These are phyloP conservation scores for Rhizophagus sp. DNA, from an alignment of 192 early-diverging fungal genomes.

Conservation along the genomic window DNA sequence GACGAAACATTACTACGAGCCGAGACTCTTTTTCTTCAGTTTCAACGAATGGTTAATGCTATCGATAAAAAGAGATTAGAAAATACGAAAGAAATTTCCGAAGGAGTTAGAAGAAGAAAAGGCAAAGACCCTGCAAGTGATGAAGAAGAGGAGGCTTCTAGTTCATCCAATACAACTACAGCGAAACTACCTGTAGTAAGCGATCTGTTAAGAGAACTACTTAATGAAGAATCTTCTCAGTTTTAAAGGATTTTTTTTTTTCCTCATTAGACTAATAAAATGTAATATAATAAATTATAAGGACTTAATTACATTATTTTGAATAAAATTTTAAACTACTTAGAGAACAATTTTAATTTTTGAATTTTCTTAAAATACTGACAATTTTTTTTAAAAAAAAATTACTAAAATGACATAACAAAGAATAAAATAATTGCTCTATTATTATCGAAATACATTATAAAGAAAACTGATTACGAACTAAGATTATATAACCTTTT, in stretches of 20 bases:
- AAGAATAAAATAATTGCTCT: too few species aligned
- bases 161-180: neutral
- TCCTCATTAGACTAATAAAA: too few species aligned
- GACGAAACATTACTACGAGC: constrained; percentile 77
- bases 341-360: too few species aligned
- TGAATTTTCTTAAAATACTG: too few species aligned
- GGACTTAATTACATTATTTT: too few species aligned
- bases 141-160: neutral
- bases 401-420: too few species aligned
- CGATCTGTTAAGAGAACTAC: neutral
- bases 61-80: constrained; percentile 43
- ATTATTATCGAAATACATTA: too few species aligned
- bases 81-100: neutral
- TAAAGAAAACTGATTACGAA: too few species aligned
- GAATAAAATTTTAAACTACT: too few species aligned
- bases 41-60: constrained; percentile 51
- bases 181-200: neutral
- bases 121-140: neutral
- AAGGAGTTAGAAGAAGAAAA: neutral
- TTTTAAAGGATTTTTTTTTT: neutral
- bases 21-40: constrained; percentile 70
- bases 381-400: too few species aligned
- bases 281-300: too few species aligned
- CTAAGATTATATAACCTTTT: too few species aligned
- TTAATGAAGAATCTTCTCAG: neutral